Percentiles rank a stretch among this genome's conserved stretches.
These are phyloP conservation scores for Gossypium trilobum DNA, from an alignment of 441 rosid genomes.

Conservation along the genomic window DNA sequence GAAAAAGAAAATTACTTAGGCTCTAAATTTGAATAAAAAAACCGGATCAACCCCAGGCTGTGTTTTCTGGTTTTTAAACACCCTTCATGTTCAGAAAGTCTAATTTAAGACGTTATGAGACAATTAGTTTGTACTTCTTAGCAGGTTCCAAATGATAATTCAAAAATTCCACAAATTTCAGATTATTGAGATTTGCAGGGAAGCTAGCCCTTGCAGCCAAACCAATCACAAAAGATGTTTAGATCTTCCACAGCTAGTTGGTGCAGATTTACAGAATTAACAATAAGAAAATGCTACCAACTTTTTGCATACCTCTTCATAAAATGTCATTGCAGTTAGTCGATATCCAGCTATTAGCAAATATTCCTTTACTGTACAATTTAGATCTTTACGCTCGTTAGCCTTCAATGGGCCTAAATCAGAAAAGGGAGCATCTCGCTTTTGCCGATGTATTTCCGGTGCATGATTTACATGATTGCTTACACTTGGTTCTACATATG, in stretches of 20 bases:
- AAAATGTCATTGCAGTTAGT: conserved; percentile 94
- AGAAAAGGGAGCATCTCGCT: conserved; percentile 48
- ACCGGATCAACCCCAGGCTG: neutral
- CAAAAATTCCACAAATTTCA: neutral
- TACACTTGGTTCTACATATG: conserved; percentile 42
- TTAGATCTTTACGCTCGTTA: conserved; percentile 74
- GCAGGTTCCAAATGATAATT: conserved; percentile 1
- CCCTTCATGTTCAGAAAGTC: neutral
- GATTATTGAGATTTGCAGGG: neutral
- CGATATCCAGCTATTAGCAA: conserved; percentile 86
- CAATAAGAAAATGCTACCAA: neutral
- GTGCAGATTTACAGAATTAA: conserved; percentile 1
- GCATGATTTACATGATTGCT: conserved; percentile 33
- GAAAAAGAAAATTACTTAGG: neutral
- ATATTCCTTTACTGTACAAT: conserved; percentile 90
- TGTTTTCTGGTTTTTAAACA: neutral
- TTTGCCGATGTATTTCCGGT: conserved; percentile 44
- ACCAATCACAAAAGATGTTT: neutral
- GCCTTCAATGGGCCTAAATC: conserved; percentile 80
- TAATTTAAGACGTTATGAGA: neutral
- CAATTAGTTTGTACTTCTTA: neutral
- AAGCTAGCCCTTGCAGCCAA: neutral
- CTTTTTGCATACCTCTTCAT: conserved; percentile 62
- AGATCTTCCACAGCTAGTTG: neutral
- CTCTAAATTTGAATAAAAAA: neutral